A percentile compares a stretch with the other conserved stretches of the same genome.
These are phyloP conservation scores for Gloeopeniophorella convolvens DNA, from an alignment of 768 basidiomycete genomes.

Conservation along the genomic window DNA sequence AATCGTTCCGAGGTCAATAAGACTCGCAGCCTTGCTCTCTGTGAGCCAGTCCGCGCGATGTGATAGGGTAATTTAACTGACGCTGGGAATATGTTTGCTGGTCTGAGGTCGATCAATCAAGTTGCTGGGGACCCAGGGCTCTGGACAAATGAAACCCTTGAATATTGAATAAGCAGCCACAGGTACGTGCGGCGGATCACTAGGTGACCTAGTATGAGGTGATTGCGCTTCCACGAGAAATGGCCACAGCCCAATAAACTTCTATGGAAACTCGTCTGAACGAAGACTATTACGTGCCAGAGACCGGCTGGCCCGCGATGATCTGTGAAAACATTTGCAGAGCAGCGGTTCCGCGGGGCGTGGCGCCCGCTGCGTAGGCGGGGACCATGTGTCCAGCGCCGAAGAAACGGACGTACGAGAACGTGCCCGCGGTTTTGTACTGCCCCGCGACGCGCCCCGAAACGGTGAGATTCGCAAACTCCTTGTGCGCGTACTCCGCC, in stretches of 20 bases:
- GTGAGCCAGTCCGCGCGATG: no score
- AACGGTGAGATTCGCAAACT: constrained; percentile 43
- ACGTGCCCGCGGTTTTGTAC: constrained; percentile 51
- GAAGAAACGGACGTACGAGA: constrained; percentile 46
- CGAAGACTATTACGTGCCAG: constrained; percentile 9
- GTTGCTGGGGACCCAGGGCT: constrained; percentile 12
- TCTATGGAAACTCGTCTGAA: not conserved
- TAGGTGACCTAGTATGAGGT: no score
- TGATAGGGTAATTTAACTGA: no score
- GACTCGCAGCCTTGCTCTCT: no score
- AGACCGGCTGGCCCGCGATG: constrained; percentile 24
- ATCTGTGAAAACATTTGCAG: constrained; percentile 29
- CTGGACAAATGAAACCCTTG: not conserved
- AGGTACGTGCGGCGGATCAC: constrained; percentile 11
- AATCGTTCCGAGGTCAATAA: no score
- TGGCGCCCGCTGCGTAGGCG: constrained; percentile 24
- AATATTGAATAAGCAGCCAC: constrained; percentile 11
- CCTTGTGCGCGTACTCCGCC: constrained; percentile 34
- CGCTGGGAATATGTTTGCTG: not conserved
- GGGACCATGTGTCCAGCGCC: constrained; percentile 34
- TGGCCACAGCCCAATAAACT: not conserved
- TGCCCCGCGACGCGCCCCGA: constrained; percentile 41
- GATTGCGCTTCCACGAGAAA: constrained; percentile 8
- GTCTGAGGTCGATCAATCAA: not conserved
- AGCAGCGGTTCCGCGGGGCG: constrained; percentile 23